A percentile compares a stretch with the other conserved stretches of the same genome.
phyloP scores from a whole-genome alignment of 1,284 basidiomycete species.

The Microbotryum silenes-acaulis region DNA sequence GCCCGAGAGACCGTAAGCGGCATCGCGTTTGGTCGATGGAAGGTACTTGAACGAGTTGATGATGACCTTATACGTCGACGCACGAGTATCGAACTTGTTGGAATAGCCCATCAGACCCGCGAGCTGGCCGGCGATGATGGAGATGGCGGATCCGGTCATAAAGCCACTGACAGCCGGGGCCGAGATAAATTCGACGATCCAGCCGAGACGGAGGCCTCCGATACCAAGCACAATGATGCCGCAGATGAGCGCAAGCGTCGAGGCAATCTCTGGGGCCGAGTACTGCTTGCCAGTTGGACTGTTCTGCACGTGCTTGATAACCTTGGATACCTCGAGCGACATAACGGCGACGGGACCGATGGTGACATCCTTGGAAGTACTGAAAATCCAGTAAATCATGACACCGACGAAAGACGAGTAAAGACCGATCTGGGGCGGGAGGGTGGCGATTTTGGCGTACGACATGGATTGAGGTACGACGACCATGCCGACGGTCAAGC shows the following conservation, averaged over 20 bases:
- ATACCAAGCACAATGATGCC: constrained; percentile 90
- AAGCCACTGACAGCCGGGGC: constrained; percentile 84
- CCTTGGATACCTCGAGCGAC: constrained; percentile 43
- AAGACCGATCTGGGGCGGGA: constrained; percentile 80
- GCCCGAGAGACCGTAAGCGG: constrained; percentile 79
- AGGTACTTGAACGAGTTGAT: constrained; percentile 87
- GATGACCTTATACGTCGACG: constrained; percentile 74
- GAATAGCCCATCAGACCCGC: constrained; percentile 77
- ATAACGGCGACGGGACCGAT: constrained; percentile 64
- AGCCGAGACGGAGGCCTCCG: constrained; percentile 84
- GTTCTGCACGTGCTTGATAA: constrained; percentile 59
- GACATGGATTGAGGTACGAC: constrained; percentile 35
- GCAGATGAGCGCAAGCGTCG: constrained; percentile 74
- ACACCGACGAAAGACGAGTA: constrained; percentile 88
- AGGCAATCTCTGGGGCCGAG: constrained; percentile 63
- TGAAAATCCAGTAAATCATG: constrained; percentile 57
- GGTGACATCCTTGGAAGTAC: constrained; percentile 77
- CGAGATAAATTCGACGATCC: constrained; percentile 92
- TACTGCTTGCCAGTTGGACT: constrained; percentile 37
- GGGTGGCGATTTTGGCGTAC: constrained; percentile 67
- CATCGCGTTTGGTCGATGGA: constrained; percentile 63
- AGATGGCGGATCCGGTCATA: constrained; percentile 52
- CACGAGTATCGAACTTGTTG: constrained; percentile 67
- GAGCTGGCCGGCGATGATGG: constrained; percentile 70
- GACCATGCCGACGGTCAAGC: constrained; percentile 26